phyloP scores from a whole-genome alignment of 1,284 basidiomycete species.

The Cutaneotrichosporon cutaneum region DNA sequence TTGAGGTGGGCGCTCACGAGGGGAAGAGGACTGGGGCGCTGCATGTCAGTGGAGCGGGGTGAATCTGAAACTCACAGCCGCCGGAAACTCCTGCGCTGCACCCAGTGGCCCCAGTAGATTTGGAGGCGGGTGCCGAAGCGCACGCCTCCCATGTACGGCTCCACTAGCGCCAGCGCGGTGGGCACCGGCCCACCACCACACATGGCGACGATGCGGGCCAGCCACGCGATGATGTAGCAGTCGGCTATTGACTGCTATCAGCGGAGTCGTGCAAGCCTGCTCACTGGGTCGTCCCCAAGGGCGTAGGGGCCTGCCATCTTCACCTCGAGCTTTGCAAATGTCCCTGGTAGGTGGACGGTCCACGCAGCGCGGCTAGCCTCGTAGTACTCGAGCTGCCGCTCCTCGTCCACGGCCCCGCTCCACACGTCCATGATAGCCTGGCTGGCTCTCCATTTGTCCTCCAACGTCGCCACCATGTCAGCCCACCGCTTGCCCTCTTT shows the following conservation, averaged over 20 bases:
- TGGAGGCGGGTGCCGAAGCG: constrained; percentile 46
- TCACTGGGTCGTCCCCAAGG: constrained; percentile 60
- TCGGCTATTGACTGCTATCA: constrained; percentile 67
- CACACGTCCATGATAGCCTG: constrained; percentile 49
- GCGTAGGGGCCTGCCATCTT: constrained; percentile 69
- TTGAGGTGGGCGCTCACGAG: not conserved
- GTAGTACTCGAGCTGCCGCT: constrained; percentile 48
- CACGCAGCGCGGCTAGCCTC: constrained; percentile 53
- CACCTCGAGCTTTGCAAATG: constrained; percentile 58
- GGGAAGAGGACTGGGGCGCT: not conserved
- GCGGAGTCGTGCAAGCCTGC: constrained; percentile 19
- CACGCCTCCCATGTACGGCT: constrained; percentile 37
- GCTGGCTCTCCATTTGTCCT: constrained; percentile 51
- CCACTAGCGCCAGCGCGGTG: constrained; percentile 48
- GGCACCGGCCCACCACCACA: constrained; percentile 59
- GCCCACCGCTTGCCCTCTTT: not conserved
- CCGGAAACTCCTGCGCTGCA: constrained; percentile 66
- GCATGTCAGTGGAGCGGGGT: not conserved
- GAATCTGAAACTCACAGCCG: constrained; percentile 57
- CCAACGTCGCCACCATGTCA: constrained; percentile 51
- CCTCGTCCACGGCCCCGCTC: constrained; percentile 36
- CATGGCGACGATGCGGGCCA: constrained; percentile 63
- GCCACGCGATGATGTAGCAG: constrained; percentile 74
- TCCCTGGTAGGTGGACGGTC: constrained; percentile 56
- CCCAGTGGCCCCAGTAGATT: constrained; percentile 65